Evolutionary conservation across 2,329 filamentous ascomycete genomes (phyloP), one percentile per base, ranked within the genome.

Genomic region (Triangularia setosa): DNA sequence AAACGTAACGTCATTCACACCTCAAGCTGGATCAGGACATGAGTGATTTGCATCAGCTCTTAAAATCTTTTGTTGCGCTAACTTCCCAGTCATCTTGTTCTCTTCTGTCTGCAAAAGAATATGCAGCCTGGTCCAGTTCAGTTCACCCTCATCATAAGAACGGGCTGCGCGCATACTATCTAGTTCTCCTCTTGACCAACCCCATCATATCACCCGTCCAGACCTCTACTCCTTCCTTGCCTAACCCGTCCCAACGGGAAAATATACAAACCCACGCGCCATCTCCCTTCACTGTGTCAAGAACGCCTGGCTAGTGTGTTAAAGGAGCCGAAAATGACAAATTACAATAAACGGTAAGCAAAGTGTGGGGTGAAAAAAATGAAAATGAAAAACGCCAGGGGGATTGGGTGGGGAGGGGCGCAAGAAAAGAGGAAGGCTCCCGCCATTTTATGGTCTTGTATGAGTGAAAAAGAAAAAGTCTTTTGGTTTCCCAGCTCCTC

Each of bases 261-360:
- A 58, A 28, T 23, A 58, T 35, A 44, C 30, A 48, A 59, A 59
- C 18, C 30, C 35, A 44, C 18, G 3, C 33, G 2, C 33, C 33
- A 23, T 6, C 1, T 12, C 23, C 30, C 57, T 7, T 58, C 16
- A 14, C 55, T 48, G 40, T 48, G 40, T 48, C n/a, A 48, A 25
- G n/a, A 59, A 59, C 57, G 57, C 57, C 57, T 44, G 57, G 57
- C 57, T 59, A 59, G 57, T 59, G 24, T 55, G 23, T 9, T 25
- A 14, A 23, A 59, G 48, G 33, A n/a, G 12, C 25, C 21, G 24
- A 44, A 18, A 58, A 59, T n/a, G 56, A 40, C 35, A 24, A 58
- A 58, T 58, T 58, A 58, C 56, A 58, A 58, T 35, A 58, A 44
- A 21, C 30, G 28, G 16, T 23, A 35, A 35, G 40, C 18, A 30